Conservation (phyloP, 805 yeast genomes). For the Candida quercuum region DNA sequence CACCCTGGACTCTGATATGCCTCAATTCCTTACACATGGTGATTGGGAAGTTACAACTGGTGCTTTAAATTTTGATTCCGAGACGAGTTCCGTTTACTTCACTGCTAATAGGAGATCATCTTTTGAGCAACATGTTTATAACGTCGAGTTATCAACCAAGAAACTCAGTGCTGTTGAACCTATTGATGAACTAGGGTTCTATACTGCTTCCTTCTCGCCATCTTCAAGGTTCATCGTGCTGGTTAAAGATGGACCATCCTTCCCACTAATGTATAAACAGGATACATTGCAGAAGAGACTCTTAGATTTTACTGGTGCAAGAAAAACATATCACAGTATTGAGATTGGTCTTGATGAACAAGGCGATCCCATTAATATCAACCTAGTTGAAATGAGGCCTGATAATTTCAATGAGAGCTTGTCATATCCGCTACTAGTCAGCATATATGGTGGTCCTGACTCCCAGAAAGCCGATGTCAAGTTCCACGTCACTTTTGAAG, state of each 20-base stretch:
- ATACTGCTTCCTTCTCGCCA: conserved; percentile 46
- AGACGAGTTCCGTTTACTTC: conserved; percentile 46
- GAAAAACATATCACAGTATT: conserved; percentile 17
- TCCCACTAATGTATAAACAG: conserved; percentile 13
- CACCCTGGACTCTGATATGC: conserved; percentile 35
- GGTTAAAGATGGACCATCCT: conserved; percentile 21
- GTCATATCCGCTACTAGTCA: conserved; percentile 60
- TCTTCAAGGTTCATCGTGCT: conserved; percentile 49
- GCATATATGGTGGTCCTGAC: conserved; percentile 81
- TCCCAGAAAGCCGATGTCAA: conserved; percentile 49
- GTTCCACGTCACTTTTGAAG: conserved; percentile 51
- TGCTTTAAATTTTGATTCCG: conserved; percentile 40
- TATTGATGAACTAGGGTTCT: conserved; percentile 37
- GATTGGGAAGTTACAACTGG: conserved; percentile 46
- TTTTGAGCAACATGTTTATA: conserved; percentile 49
- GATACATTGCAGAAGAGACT: conserved; percentile 9
- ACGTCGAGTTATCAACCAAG: conserved; percentile 33
- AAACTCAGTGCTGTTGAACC: conserved; percentile 24
- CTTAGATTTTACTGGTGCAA: conserved; percentile 14
- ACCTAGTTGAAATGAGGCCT: conserved; percentile 62
- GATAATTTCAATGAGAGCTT: conserved; percentile 39
- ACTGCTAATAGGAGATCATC: conserved; percentile 50
- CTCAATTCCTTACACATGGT: conserved; percentile 39
- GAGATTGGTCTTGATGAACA: conserved; percentile 15
- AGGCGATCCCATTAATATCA: conserved; percentile 28